These are phyloP conservation scores for Stentor coeruleus DNA, from an alignment of 73 alveolate species.

Conservation along the genomic window DNA sequence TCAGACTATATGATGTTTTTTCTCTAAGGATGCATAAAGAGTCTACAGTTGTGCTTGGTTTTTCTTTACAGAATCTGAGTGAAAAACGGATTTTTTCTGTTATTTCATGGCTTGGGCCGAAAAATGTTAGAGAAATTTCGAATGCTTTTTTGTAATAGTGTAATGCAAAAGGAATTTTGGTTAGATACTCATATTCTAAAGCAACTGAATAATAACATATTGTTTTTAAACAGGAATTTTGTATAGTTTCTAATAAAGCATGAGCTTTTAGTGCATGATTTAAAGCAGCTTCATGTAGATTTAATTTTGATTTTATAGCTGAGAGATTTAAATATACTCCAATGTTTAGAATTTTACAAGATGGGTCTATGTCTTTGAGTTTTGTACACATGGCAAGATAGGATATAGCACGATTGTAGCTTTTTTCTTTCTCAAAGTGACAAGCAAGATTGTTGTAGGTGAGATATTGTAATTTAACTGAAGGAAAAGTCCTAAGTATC, in stretches of 20 bases:
- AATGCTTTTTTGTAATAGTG: neutral
- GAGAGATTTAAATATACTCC: neutral
- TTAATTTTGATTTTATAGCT: neutral
- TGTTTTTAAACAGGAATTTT: neutral
- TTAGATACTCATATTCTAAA: neutral
- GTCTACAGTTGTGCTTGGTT: neutral
- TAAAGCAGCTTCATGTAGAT: neutral
- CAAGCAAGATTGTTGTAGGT: neutral
- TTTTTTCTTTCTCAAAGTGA: neutral
- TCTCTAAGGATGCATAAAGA: neutral
- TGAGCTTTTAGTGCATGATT: neutral
- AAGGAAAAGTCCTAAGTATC: neutral
- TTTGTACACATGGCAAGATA: neutral
- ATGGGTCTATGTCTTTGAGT: neutral
- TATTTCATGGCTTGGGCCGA: neutral
- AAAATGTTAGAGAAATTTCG: neutral
- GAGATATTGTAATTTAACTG: neutral
- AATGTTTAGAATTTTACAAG: neutral
- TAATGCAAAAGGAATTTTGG: neutral
- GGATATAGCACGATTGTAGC: neutral
- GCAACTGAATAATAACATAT: neutral
- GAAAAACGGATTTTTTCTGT: too few species aligned
- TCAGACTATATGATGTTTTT: neutral
- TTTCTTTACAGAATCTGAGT: neutral
- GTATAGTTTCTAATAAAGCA: neutral